Percentiles rank a stretch among this genome's conserved stretches.
These are phyloP conservation scores for Fagopyrum tataricum DNA, from an alignment of 148 eudicot species.

Conservation along the genomic window DNA sequence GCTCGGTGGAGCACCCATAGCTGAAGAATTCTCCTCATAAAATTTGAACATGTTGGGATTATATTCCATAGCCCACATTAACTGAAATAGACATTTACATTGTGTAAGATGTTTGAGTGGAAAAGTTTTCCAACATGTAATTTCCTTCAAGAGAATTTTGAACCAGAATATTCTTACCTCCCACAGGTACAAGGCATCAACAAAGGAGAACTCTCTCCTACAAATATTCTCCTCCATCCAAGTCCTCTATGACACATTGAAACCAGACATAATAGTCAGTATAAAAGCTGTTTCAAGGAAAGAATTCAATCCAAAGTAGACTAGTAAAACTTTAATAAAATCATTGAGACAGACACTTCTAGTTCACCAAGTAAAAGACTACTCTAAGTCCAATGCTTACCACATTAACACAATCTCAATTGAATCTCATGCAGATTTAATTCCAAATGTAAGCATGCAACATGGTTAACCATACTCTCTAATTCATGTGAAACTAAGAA, in stretches of 20 bases:
- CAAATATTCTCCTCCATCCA: slow-evolving; percentile 91
- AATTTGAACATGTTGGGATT: slow-evolving; percentile 67
- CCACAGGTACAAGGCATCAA: slow-evolving; percentile 90
- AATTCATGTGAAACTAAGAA: neutral
- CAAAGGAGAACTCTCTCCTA: slow-evolving; percentile 87
- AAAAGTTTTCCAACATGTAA: neutral
- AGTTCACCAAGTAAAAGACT: neutral
- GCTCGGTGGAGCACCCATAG: slow-evolving; percentile 32
- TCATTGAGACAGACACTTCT: neutral
- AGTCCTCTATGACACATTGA: slow-evolving; percentile 54
- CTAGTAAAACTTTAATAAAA: neutral
- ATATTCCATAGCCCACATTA: slow-evolving; percentile 99
- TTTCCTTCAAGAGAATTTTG: neutral
- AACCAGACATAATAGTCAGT: slow-evolving; percentile 14
- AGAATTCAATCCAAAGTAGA: slow-evolving; percentile 1
- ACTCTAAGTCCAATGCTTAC: neutral
- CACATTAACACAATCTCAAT: neutral
- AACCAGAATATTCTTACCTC: slow-evolving; percentile 45
- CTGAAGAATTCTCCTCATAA: slow-evolving; percentile 43
- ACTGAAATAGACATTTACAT: slow-evolving; percentile 34
- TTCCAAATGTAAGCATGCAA: slow-evolving; percentile 7
- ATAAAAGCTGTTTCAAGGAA: neutral
- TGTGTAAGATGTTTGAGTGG: neutral
- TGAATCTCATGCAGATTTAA: neutral
- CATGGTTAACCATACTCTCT: neutral